Evolutionary conservation across 2,329 filamentous ascomycete genomes (phyloP), one percentile per base, ranked within the genome.

Genomic region (Colletotrichum cuscutae): DNA sequence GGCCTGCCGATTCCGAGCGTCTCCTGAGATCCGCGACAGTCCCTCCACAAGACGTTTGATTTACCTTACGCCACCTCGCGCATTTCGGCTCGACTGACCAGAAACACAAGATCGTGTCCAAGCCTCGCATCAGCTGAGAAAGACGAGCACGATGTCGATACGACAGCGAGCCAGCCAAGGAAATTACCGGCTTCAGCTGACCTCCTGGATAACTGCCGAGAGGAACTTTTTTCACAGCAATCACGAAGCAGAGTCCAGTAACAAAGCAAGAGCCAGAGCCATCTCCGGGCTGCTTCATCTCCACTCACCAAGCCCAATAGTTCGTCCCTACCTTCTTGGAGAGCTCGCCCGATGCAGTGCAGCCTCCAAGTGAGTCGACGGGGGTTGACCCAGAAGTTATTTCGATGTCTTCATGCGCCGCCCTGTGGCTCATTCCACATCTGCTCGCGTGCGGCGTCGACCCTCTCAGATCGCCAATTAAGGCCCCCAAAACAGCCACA

Each of bases 21-120:
- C 66, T 57, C 71, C 71, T 71, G 67, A 73, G 61, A 73, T 73
- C 71, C 71, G 71, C 71, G 66, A 73, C 71, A 70, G 46, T 22
- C 56, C 66, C 71, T 65, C 49, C 28, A 35, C 56, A 65, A 62
- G 24, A 53, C 19, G 71, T 73, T 71, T 73, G 71, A 73, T 71
- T 70, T 71, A 52, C 71, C 60, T 60, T 24, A 56, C 42, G 59
- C 54, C 59, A 64, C 42, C 32, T 60, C 26, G n/a, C 26, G 26
- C 60, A 19, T 46, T 60, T 56, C 52, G 65, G 53, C 65, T 30
- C 19, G 15, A 30, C 49, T 37, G 30, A 61, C 32, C n/a, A 28
- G 42, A 22, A 24, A 19, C 35, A n/a, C 28, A 54, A 26, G 52
- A 53, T 42, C n/a, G 30, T 22, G 24, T 46, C 57, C 63, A 54